phyloP scores from a whole-genome alignment of 2,329 filamentous ascomycete genomes.

The Drechslera avenae region DNA sequence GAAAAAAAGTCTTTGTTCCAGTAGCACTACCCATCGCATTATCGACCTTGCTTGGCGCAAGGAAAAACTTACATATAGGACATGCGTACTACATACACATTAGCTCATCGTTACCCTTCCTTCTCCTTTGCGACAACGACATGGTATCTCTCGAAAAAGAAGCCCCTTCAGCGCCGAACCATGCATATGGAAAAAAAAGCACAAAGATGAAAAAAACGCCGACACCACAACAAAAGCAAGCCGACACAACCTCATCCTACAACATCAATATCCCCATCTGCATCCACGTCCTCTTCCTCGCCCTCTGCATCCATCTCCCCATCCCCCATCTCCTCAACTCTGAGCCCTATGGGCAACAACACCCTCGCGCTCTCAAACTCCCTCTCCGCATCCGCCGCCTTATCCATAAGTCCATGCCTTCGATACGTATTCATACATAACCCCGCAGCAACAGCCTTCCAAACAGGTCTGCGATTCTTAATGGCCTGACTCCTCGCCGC shows the following conservation, averaged over 20 bases:
- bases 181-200: no score
- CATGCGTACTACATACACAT: no score
- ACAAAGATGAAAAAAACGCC: no score
- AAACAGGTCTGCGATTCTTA: slow-evolving; percentile 28
- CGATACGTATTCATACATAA: slow-evolving; percentile 38
- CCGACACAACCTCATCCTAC: neutral
- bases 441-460: slow-evolving; percentile 41
- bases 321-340: slow-evolving; percentile 21
- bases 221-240: no score
- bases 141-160: no score
- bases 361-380: slow-evolving; percentile 30
- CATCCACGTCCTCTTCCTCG: slow-evolving; percentile 20
- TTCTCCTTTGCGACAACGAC: no score
- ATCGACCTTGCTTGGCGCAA: no score
- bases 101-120: no score
- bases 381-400: slow-evolving; percentile 28
- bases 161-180: no score
- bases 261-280: neutral
- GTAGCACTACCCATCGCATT: no score
- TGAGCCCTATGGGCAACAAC: slow-evolving; percentile 32
- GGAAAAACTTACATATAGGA: no score
- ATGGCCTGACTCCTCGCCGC: slow-evolving; percentile 37
- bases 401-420: slow-evolving; percentile 33
- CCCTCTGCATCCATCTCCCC: slow-evolving; percentile 30
- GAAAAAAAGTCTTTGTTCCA: no score